Percentiles rank a stretch among this genome's conserved stretches.
Conservation (phyloP, 306 rosid species). For the Lablab purpureus region DNA sequence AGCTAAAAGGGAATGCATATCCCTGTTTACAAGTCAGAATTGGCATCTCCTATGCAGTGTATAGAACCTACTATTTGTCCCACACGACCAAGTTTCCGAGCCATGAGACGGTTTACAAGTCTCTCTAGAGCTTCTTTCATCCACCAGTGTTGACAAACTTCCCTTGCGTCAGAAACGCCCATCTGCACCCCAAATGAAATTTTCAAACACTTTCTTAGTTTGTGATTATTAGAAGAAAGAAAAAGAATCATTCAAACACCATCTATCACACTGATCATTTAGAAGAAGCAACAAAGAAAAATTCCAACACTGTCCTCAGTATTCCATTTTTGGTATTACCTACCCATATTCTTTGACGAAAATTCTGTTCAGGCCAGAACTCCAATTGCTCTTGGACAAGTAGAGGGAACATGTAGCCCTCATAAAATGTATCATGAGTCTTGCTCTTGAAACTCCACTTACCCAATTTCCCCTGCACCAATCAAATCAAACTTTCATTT, state of each 20-base stretch:
- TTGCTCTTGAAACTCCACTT: conserved; percentile 91
- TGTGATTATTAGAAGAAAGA: conserved; percentile 9
- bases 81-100: conserved; percentile 42
- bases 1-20: neutral
- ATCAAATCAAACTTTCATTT: neutral
- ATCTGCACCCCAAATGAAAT: conserved; percentile 52
- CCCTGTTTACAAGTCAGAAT: conserved; percentile 54
- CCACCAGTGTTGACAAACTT: conserved; percentile 90
- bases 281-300: neutral
- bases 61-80: conserved; percentile 39
- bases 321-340: neutral
- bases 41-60: conserved; percentile 42
- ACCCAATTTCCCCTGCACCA: conserved; percentile 70
- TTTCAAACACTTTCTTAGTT: neutral
- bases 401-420: conserved; percentile 93
- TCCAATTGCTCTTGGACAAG: conserved; percentile 82
- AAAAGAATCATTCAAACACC: neutral
- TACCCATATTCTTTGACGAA: conserved; percentile 82
- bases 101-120: conserved; percentile 65
- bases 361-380: conserved; percentile 80
- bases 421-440: conserved; percentile 65
- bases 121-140: conserved; percentile 89
- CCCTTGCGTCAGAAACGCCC: conserved; percentile 74
- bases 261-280: neutral
- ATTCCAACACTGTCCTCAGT: neutral